Conservation (phyloP, 208 protist species). For the Leishmania arabica region DNA sequence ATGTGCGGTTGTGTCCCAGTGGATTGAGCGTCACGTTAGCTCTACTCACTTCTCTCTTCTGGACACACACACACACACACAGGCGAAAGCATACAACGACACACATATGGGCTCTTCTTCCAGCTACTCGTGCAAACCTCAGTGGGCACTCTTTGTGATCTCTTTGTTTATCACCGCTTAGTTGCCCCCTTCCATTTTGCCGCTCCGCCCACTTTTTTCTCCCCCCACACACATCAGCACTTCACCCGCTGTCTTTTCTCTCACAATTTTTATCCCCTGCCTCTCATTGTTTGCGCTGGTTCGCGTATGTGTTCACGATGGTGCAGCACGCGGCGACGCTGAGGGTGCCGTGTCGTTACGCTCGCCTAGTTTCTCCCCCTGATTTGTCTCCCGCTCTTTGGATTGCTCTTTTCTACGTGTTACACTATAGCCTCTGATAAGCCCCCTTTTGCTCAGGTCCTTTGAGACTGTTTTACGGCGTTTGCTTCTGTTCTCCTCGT, state of each 20-base stretch:
- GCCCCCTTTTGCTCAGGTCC: background rate
- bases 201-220: background rate
- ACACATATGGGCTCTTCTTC: conserved; percentile 10
- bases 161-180: background rate
- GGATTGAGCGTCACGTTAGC: background rate
- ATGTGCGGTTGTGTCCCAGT: background rate
- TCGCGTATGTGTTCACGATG: background rate
- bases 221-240: background rate
- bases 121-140: background rate
- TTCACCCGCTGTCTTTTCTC: background rate
- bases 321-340: background rate
- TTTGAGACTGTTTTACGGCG: background rate
- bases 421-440: background rate
- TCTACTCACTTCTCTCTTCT: background rate
- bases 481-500: background rate
- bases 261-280: background rate
- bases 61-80: background rate
- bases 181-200: background rate
- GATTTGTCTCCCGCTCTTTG: background rate
- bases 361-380: background rate
- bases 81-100: background rate
- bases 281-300: background rate
- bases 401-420: background rate
- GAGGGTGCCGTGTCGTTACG: background rate
- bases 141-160: background rate